These are phyloP conservation scores for Jimgerdemannia flammicorona DNA, from an alignment of 192 early-diverging fungal species.

Conservation along the genomic window DNA sequence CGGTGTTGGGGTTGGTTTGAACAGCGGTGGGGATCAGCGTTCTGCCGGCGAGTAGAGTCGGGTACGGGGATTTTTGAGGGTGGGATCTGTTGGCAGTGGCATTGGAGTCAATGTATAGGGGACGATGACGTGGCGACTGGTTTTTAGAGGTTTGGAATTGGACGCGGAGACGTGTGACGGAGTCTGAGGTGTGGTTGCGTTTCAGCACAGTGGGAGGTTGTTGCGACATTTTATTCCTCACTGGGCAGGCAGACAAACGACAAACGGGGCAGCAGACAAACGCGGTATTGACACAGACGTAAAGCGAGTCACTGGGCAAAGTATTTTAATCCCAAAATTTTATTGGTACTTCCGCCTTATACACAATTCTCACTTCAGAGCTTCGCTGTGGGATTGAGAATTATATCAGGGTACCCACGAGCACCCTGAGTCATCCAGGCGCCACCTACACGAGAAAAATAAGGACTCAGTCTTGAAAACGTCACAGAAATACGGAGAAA, in stretches of 20 bases:
- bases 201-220: neutral
- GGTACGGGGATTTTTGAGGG: neutral
- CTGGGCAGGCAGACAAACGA: too few species aligned
- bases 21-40: neutral
- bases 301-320: too few species aligned
- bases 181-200: neutral
- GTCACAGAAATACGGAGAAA: neutral
- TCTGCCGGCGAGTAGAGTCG: neutral
- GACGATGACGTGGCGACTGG: too few species aligned
- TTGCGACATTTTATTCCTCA: neutral
- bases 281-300: too few species aligned
- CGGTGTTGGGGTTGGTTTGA: too few species aligned
- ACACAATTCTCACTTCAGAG: neutral
- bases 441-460: conserved; percentile 13
- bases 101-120: neutral
- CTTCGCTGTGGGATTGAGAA: conserved; percentile 19
- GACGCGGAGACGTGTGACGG: neutral
- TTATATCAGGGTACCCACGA: conserved; percentile 15
- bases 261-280: too few species aligned
- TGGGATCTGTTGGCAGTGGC: neutral
- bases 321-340: too few species aligned
- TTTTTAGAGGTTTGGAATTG: neutral
- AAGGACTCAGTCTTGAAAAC: neutral
- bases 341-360: too few species aligned
- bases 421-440: conserved; percentile 18